These are phyloP conservation scores for Pseudopithomyces chartarum DNA, from an alignment of 2,329 filamentous ascomycete species.

Conservation along the genomic window DNA sequence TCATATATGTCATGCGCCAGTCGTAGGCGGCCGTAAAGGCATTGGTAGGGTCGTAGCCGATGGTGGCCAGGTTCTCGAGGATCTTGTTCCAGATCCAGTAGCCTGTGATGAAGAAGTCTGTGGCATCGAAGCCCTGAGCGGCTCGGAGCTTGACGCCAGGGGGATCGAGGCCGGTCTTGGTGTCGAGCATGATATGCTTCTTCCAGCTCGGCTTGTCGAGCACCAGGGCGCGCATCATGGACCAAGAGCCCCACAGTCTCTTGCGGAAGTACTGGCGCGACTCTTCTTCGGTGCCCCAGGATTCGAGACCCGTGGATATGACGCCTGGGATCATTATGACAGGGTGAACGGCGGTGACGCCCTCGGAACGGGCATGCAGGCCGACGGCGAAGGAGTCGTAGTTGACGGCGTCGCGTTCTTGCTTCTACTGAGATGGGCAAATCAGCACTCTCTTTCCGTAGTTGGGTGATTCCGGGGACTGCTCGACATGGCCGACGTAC, in stretches of 20 bases:
- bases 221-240: slow-evolving; percentile 95
- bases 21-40: slow-evolving; percentile 77
- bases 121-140: slow-evolving; percentile 95
- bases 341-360: slow-evolving; percentile 80
- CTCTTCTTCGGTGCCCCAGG: slow-evolving; percentile 86
- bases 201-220: slow-evolving; percentile 95
- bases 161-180: slow-evolving; percentile 86
- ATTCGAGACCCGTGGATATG: slow-evolving; percentile 95
- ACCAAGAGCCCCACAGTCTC: slow-evolving; percentile 96
- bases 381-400: slow-evolving; percentile 96
- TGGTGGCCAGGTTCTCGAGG: slow-evolving; percentile 90
- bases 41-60: slow-evolving; percentile 90
- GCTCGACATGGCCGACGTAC: slow-evolving; percentile 54
- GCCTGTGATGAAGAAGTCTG: slow-evolving; percentile 86
- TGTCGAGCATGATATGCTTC: slow-evolving; percentile 95
- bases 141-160: slow-evolving; percentile 87
- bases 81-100: slow-evolving; percentile 99
- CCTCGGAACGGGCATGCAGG: slow-evolving; percentile 78
- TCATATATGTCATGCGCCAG: slow-evolving; percentile 89
- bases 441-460: slow-evolving; percentile 25
- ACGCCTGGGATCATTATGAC: slow-evolving; percentile 98
- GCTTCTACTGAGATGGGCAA: slow-evolving; percentile 61
- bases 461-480: neutral
- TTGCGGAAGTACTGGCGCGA: slow-evolving; percentile 93
- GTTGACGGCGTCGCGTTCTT: slow-evolving; percentile 83